Conservation (phyloP, 2,329 filamentous ascomycete species). For the Neopestalotiopsis rosae region DNA sequence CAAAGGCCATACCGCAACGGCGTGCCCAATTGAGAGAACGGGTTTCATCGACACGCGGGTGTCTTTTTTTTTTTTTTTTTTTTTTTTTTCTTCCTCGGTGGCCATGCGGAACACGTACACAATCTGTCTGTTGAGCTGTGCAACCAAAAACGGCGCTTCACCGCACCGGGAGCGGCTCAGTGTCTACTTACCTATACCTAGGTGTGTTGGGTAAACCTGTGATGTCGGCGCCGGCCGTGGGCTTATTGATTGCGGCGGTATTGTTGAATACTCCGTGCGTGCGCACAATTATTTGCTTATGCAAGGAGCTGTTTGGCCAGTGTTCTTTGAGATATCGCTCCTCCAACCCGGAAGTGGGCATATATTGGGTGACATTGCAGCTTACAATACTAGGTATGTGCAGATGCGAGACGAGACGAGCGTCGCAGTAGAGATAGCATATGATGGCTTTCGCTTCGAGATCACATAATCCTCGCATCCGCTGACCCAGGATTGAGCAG, state of each 20-base stretch:
- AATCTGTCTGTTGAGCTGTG: neutral
- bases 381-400: neutral
- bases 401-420: neutral
- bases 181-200: neutral
- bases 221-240: neutral
- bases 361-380: neutral
- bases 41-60: neutral
- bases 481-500: neutral
- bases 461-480: conserved; percentile 9
- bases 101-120: neutral
- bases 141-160: neutral
- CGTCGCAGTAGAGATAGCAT: neutral
- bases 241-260: neutral
- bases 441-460: neutral
- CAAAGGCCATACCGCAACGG: neutral
- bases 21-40: neutral
- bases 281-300: neutral
- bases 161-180: neutral
- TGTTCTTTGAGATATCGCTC: neutral
- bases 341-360: neutral
- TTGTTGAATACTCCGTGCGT: neutral
- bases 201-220: neutral
- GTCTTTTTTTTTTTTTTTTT: neutral
- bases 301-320: neutral
- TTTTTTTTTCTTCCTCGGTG: neutral